Percentiles rank a stretch among this genome's conserved stretches.
phyloP scores from a whole-genome alignment of 768 basidiomycete species.

The Hygrocybe coccinea region DNA sequence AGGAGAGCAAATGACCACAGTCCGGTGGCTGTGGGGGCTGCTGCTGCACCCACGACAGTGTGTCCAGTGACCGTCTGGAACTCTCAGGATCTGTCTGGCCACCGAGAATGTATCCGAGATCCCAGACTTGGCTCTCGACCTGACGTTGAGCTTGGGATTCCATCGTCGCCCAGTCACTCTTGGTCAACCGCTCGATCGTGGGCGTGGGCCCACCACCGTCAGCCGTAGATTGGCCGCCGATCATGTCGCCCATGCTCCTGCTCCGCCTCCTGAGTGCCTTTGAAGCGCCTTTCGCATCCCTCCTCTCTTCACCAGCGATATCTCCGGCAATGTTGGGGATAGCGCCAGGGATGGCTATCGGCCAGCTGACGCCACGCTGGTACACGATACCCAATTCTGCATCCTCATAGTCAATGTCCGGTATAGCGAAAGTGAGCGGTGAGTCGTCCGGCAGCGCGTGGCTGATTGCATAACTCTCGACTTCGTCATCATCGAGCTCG shows the following conservation, averaged over 20 bases:
- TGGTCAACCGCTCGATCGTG: neutral
- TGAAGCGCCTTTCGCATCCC: neutral
- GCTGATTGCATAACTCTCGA: no score
- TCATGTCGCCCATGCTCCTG: neutral
- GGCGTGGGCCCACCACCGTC: neutral
- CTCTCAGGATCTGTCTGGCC: neutral
- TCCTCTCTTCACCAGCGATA: neutral
- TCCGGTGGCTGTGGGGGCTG: slow-evolving; percentile 22
- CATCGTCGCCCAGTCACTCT: no score
- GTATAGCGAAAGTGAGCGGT: no score
- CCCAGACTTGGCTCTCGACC: neutral
- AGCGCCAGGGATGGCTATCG: neutral
- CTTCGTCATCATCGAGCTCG: neutral
- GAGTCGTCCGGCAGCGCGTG: no score
- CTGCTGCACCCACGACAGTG: slow-evolving; percentile 1
- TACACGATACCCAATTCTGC: neutral
- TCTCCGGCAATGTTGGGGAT: neutral
- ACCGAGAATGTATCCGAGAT: slow-evolving; percentile 3
- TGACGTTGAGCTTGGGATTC: no score
- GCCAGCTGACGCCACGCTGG: neutral
- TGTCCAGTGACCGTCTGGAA: neutral
- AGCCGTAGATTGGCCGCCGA: neutral
- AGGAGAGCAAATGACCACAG: neutral
- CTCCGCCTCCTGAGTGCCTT: neutral
- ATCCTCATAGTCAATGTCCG: neutral